Evolutionary conservation across 2,329 filamentous ascomycete species (phyloP), one percentile per base, ranked within the genome.

Genomic region (Fusarium piperis): DNA sequence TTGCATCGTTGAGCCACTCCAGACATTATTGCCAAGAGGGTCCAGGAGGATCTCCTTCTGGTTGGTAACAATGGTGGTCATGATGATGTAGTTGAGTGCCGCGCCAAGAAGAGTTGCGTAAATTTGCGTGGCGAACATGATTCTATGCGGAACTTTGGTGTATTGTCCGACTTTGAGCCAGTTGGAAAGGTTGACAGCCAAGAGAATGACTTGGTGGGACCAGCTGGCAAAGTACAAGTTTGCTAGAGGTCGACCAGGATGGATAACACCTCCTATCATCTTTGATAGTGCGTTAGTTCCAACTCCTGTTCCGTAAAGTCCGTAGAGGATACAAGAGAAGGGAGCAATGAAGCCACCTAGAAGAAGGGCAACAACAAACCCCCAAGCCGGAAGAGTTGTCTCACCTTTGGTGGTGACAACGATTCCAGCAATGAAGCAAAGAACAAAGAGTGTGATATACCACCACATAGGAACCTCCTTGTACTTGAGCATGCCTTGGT

Each of bases 1-100:
- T 69, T 87, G 85, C 10, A 87, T 79, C n/a, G 80, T 80, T 1
- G 84, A 81, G 16, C 86, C 85, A 28, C 82, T 84, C 85, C 85
- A 87, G 44, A 85, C 81, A 65, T 82, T 83, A 55, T 79, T 81
- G 1, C 76, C 85, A 52, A 84, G 72, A 9, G 83, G 79, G 20
- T 81, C 78, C 6, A 79, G 70, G 0, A 87, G 78, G 28, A 85
- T 80, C 1, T 82, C 78, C 2, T 78, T 76, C 65, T 86, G 83
- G 59, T 80, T 80, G 7, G 74, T 74, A 3, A 86, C 81, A 41
- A 87, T 85, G 13, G 79, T 81, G 26, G 77, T 80, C 82, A 85
- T 85, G 72, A 86, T 81, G 44, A 81, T 77, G 64, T 83, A 87
- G 73, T 86, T 86, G 60, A 86, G 76, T 2, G 83, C 73, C 1